Evolutionary conservation across 345 rosid species (phyloP).

Genomic region (Camelina hispida): DNA sequence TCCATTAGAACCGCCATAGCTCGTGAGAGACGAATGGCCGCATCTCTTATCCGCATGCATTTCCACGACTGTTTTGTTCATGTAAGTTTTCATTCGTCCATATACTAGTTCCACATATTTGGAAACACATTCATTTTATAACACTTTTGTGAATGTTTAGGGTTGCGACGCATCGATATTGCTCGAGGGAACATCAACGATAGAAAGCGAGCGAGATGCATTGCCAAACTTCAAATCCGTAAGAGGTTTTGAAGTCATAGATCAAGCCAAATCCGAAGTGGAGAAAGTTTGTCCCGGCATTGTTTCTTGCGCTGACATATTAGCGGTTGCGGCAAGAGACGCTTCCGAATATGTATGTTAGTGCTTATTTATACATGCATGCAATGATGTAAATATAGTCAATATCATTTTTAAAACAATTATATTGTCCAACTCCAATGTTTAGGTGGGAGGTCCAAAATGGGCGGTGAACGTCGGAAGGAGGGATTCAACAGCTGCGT

Average conservation of each 20-base stretch:
- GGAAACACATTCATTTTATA: background rate
- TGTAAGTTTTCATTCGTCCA: background rate
- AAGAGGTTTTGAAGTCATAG: constrained; percentile 50
- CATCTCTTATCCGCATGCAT: constrained; percentile 57
- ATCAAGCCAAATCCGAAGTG: constrained; percentile 47
- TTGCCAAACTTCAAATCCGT: constrained; percentile 31
- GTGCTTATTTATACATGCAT: background rate
- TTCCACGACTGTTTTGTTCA: constrained; percentile 61
- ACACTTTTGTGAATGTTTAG: constrained; percentile 2
- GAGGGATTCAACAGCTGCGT: constrained; percentile 48
- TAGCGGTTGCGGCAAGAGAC: constrained; percentile 51
- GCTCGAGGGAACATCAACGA: constrained; percentile 38
- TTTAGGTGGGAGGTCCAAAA: constrained; percentile 55
- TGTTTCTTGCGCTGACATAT: constrained; percentile 54
- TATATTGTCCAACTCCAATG: background rate
- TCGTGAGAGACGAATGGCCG: constrained; percentile 56
- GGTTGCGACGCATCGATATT: constrained; percentile 60
- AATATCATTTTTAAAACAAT: background rate
- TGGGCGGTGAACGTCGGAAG: constrained; percentile 53
- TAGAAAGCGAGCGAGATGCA: constrained; percentile 34
- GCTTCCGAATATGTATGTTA: constrained; percentile 50
- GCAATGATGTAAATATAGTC: too few species aligned
- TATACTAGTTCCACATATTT: background rate
- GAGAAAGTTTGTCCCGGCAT: constrained; percentile 49
- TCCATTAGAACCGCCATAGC: constrained; percentile 32